phyloP scores from a whole-genome alignment of 1,284 basidiomycete genomes.

The Pseudozyma thailandica region DNA sequence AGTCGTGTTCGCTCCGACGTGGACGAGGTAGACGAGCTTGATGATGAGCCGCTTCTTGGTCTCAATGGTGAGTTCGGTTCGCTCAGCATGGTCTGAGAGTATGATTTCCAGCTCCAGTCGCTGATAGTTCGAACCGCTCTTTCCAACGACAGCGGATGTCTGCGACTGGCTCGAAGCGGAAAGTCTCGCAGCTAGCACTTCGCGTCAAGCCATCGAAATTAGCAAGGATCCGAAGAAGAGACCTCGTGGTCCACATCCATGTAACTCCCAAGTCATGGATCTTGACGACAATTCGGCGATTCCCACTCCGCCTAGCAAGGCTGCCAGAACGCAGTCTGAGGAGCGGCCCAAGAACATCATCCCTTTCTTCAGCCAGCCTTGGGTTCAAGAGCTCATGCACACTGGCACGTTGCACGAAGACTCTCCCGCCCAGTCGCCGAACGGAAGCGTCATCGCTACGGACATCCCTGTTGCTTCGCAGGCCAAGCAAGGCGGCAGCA shows the following conservation, averaged over 20 bases:
- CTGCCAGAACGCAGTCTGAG: not conserved
- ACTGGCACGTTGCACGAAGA: not conserved
- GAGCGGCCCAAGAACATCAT: not conserved
- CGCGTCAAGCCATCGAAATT: not conserved
- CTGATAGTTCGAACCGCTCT: too few species aligned
- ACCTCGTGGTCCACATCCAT: not conserved
- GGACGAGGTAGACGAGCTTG: conserved; percentile 22
- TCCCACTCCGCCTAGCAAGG: not conserved
- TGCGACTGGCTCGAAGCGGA: conserved; percentile 33
- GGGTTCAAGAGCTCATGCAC: not conserved
- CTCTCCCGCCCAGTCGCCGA: not conserved
- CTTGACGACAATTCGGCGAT: not conserved
- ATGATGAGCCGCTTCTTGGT: conserved; percentile 9
- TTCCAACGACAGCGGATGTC: conserved; percentile 4
- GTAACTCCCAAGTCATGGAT: not conserved
- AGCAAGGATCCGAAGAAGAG: conserved; percentile 8
- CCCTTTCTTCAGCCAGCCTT: conserved; percentile 8
- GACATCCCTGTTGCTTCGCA: not conserved
- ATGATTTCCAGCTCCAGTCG: too few species aligned
- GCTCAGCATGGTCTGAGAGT: too few species aligned
- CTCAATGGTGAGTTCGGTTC: conserved; percentile 13
- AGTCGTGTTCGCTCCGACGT: not conserved
- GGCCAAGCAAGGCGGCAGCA: not conserved
- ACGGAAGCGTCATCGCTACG: not conserved
- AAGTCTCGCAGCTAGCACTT: not conserved